Conservation (phyloP, 2,329 filamentous ascomycete species). For the Aspergillus caelatus region DNA sequence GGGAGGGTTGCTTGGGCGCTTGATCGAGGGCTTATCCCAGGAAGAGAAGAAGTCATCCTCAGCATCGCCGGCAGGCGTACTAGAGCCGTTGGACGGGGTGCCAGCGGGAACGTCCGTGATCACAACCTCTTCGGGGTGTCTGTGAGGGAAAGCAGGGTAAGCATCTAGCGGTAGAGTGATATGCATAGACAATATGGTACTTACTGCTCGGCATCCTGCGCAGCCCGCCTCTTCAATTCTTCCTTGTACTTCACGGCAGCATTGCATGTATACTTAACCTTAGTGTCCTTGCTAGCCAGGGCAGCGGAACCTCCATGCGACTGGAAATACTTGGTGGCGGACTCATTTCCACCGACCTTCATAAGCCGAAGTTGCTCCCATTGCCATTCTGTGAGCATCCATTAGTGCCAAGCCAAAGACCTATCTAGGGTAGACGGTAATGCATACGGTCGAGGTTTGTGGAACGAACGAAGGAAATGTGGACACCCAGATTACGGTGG, state of each 20-base stretch:
- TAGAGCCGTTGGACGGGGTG: conserved; percentile 63
- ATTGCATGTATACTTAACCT: conserved; percentile 93
- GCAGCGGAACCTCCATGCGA: conserved; percentile 92
- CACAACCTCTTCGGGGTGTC: conserved; percentile 81
- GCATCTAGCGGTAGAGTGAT: neutral
- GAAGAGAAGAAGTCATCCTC: conserved; percentile 98
- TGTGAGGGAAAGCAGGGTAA: conserved; percentile 41
- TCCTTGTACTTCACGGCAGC: conserved; percentile 98
- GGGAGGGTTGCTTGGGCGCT: conserved; percentile 89
- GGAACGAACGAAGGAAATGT: conserved; percentile 98
- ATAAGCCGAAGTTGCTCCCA: conserved; percentile 97
- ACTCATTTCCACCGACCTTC: conserved; percentile 98
- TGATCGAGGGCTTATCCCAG: conserved; percentile 97
- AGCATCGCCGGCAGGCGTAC: conserved; percentile 77
- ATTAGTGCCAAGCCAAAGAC: conserved; percentile 24
- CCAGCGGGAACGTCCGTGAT: conserved; percentile 72
- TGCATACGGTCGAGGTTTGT: conserved; percentile 95
- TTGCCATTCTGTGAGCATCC: conserved; percentile 75
- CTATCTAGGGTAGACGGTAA: conserved; percentile 8
- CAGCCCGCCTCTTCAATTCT: conserved; percentile 83
- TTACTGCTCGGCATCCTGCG: conserved; percentile 81
- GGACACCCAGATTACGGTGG: conserved; percentile 95
- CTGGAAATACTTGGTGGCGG: conserved; percentile 97
- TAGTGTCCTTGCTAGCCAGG: conserved; percentile 92
- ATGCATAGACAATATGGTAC: conserved; percentile 34